These are phyloP conservation scores for Choiromyces venosus DNA, from an alignment of 495 filamentous ascomycete species.

Conservation along the genomic window DNA sequence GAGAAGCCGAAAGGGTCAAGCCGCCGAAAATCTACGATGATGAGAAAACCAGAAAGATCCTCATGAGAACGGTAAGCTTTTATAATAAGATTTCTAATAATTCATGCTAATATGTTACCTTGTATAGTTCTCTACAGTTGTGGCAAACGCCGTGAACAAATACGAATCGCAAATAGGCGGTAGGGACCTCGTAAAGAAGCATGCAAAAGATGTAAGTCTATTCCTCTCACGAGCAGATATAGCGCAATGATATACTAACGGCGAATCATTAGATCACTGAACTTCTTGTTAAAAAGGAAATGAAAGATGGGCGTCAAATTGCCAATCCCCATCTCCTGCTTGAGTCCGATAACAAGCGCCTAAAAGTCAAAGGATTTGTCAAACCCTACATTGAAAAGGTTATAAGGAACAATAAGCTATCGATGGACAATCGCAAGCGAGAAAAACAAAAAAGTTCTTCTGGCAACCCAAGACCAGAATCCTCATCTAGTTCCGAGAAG, in stretches of 20 bases:
- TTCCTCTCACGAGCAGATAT: background rate
- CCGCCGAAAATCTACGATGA: slow-evolving; percentile 38
- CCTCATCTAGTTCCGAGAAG: slow-evolving; percentile 13
- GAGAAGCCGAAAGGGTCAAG: slow-evolving; percentile 30
- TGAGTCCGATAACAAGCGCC: slow-evolving; percentile 33
- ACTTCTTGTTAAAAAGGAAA: slow-evolving; percentile 37
- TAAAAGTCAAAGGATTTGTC: slow-evolving; percentile 36
- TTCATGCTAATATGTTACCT: slow-evolving; percentile 18
- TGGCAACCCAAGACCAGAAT: background rate
- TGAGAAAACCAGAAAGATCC: slow-evolving; percentile 39
- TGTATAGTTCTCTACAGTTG: slow-evolving; percentile 36
- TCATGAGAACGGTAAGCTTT: slow-evolving; percentile 35
- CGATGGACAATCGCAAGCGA: background rate
- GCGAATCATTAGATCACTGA: slow-evolving; percentile 25
- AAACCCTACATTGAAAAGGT: slow-evolving; percentile 38
- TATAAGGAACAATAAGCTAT: slow-evolving; percentile 17
- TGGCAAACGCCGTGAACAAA: slow-evolving; percentile 38
- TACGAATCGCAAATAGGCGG: slow-evolving; percentile 34
- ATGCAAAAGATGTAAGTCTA: slow-evolving; percentile 37
- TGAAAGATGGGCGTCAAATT: slow-evolving; percentile 36
- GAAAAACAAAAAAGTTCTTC: slow-evolving; percentile 26
- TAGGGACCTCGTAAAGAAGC: slow-evolving; percentile 36
- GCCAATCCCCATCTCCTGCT: slow-evolving; percentile 38
- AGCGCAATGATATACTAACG: slow-evolving; percentile 9
- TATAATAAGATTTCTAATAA: background rate